Conservation (phyloP, 768 basidiomycete species). For the Amyloporia xantha region DNA sequence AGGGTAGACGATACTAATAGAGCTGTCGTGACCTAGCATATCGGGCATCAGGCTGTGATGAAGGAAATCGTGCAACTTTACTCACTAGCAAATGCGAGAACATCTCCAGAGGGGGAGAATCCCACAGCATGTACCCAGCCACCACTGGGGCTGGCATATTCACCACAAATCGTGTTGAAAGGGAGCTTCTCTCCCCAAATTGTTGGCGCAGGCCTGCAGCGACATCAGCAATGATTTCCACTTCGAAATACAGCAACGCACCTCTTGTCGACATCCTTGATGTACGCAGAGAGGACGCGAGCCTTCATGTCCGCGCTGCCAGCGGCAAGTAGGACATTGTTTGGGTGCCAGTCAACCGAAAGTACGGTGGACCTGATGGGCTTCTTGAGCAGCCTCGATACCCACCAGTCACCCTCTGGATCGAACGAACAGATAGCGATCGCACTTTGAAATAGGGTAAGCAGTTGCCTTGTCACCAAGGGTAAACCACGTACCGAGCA, state of each 20-base stretch:
- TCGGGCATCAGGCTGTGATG: neutral
- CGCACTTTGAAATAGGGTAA: too few relatives aligned
- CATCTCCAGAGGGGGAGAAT: conserved; percentile 96
- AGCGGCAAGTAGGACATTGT: conserved; percentile 94
- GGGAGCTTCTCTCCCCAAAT: conserved; percentile 99
- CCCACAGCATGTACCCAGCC: conserved; percentile 97
- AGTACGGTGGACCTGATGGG: conserved; percentile 94
- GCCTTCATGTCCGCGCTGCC: conserved; percentile 99
- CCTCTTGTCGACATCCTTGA: conserved; percentile 97
- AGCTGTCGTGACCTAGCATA: conserved; percentile 85
- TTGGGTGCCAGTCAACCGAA: conserved; percentile 96
- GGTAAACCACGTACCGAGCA: conserved; percentile 56
- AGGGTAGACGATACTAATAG: conserved; percentile 90
- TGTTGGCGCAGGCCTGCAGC: conserved; percentile 68
- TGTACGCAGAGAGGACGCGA: conserved; percentile 94
- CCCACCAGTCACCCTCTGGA: conserved; percentile 99
- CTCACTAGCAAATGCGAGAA: conserved; percentile 88
- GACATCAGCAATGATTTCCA: too few relatives aligned
- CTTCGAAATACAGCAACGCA: conserved; percentile 24
- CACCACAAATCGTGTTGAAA: conserved; percentile 96
- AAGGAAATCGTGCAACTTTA: conserved; percentile 8
- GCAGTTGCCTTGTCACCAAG: too few relatives aligned
- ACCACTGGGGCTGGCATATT: conserved; percentile 81
- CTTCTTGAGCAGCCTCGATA: conserved; percentile 94
- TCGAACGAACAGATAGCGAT: conserved; percentile 98